phyloP scores from a whole-genome alignment of 768 basidiomycete species.

The Kondoa subrosea region DNA sequence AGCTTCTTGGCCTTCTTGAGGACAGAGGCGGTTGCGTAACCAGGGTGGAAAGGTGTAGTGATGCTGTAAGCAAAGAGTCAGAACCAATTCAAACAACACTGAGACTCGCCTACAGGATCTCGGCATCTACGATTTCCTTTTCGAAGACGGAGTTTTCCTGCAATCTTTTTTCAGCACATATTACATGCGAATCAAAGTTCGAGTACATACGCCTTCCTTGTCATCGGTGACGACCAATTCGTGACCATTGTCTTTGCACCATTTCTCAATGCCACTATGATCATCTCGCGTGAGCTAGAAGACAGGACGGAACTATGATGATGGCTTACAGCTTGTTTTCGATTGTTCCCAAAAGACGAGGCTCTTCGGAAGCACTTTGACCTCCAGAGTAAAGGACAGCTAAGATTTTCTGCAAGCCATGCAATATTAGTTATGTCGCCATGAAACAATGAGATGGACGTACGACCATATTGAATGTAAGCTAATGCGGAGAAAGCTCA shows the following conservation, averaged over 20 bases:
- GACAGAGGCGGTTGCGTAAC: slow-evolving; percentile 25
- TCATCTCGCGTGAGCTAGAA: background rate
- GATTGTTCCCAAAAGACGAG: slow-evolving; percentile 45
- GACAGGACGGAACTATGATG: background rate
- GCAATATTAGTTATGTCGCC: no score
- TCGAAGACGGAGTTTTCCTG: slow-evolving; percentile 25
- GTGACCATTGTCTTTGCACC: slow-evolving; percentile 33
- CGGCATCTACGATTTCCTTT: slow-evolving; percentile 28
- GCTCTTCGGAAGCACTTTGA: slow-evolving; percentile 22
- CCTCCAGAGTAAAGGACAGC: slow-evolving; percentile 26
- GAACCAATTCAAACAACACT: background rate
- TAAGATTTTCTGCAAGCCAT: background rate
- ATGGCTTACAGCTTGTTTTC: slow-evolving; percentile 41
- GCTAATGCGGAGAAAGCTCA: background rate
- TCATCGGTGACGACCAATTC: slow-evolving; percentile 34
- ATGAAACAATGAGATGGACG: background rate
- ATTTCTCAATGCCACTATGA: slow-evolving; percentile 19
- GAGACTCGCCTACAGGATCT: slow-evolving; percentile 16
- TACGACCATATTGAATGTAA: background rate
- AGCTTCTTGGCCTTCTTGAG: slow-evolving; percentile 58
- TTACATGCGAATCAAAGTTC: background rate
- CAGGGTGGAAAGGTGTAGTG: slow-evolving; percentile 29
- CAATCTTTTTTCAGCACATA: background rate
- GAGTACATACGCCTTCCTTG: slow-evolving; percentile 29
- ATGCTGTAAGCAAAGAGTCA: background rate